Base-by-base conservation (phyloP, 768 basidiomycete genomes). In the Leucocoprinus sp. region DNA sequence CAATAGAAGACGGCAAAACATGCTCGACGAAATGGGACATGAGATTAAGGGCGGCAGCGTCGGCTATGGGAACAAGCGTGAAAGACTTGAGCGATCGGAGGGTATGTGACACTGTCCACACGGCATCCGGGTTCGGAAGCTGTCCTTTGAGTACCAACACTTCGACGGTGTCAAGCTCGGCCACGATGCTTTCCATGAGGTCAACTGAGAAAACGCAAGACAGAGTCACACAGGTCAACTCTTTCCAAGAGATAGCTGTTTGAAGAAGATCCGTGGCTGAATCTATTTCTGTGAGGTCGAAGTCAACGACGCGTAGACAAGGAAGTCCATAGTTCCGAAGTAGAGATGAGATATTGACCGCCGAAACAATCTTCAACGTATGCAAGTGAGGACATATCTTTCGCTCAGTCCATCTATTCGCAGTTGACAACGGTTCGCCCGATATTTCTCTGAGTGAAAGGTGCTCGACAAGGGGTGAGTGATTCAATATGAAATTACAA, bases 21-120 rank as follows among this genome's bases (percentile, higher is more conserved):
- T 47, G 38, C 19, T 27, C 29, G 1, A 29, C 23, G 24, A 47
- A 24, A 14, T 47, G 38, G 14, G 11, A 15, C 22, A 14, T 11
- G 23, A 36, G 28, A 24, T 9, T 6, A 6, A 8, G 21, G 8
- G 21, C 38, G 35, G 15, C 31, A 12, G 9, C n/a, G n/a, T 31
- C n/a, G 8, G 22, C 26, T n/a, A n/a, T 24, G 9, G 38, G 23
- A 0, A 5, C 7, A 1, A 35, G n/a, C 7, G 21, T 19, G 23
- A 47, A 47, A 14, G 21, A 24, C n/a, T 35, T 34, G 6, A 47
- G 24, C 8, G 37, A 40, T 15, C n/a, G 22, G 27, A 47, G 45
- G 22, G n/a, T 11, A 18, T 41, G 39, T 14, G 23, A 15, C 38
- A 40, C 15, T 2, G 38, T 26, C 38, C 38, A 47, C 11, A 1